Percentiles rank a stretch among this genome's conserved stretches.
Evolutionary conservation across 805 yeast genomes (phyloP).

Genomic region (Candida stauntonica): DNA sequence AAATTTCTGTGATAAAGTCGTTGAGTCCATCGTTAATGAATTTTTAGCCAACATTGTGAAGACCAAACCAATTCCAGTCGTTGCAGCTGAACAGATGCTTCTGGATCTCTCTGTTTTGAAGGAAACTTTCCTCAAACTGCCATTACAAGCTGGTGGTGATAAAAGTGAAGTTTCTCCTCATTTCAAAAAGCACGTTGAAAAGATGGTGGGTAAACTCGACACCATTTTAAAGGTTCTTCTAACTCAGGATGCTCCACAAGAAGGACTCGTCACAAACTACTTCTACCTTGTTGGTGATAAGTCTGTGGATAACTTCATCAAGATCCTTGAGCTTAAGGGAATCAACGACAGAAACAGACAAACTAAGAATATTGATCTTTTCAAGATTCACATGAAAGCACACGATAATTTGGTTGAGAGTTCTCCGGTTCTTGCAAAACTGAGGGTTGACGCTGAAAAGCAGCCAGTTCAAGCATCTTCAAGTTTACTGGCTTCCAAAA

Average conservation of each 20-base stretch:
- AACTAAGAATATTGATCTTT: conserved; percentile 22
- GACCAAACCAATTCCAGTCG: conserved; percentile 64
- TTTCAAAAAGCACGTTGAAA: conserved; percentile 40
- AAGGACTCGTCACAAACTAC: conserved; percentile 58
- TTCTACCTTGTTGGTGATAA: conserved; percentile 63
- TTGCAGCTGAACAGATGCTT: conserved; percentile 74
- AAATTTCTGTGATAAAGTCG: conserved; percentile 68
- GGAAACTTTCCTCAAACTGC: conserved; percentile 36
- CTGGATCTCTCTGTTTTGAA: conserved; percentile 68
- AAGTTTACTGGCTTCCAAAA: conserved; percentile 10
- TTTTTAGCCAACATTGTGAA: conserved; percentile 54
- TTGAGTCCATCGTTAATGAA: conserved; percentile 57
- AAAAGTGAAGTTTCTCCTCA: conserved; percentile 22
- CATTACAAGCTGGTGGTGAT: conserved; percentile 17
- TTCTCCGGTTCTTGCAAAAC: conserved; percentile 25
- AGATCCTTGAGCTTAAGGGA: conserved; percentile 62
- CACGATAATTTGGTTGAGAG: conserved; percentile 25
- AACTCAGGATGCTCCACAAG: conserved; percentile 62
- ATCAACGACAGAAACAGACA: conserved; percentile 28
- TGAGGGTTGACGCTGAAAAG: conserved; percentile 14
- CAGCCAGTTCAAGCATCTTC: conserved; percentile 8
- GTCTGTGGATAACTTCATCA: conserved; percentile 56
- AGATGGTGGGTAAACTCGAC: conserved; percentile 44
- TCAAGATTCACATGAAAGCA: conserved; percentile 24
- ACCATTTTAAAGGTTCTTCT: conserved; percentile 63